Evolutionary conservation across 495 filamentous ascomycete genomes (phyloP).

Genomic region (Bombardia bombarda): DNA sequence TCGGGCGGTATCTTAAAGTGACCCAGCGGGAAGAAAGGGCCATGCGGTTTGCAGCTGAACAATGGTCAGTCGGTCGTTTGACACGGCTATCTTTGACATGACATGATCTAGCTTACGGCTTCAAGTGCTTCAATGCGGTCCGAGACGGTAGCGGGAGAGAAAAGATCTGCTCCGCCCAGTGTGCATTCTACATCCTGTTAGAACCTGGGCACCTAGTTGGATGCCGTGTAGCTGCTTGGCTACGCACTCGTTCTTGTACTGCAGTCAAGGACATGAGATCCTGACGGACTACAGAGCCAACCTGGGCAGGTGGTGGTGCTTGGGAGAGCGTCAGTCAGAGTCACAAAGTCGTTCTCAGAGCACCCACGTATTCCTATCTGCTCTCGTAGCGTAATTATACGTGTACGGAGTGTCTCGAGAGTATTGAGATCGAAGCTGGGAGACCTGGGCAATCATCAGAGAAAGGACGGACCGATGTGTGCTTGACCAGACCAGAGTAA

Average conservation of each 20-base stretch:
- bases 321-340: not conserved
- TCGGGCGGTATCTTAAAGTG: slow-evolving; percentile 32
- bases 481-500: not conserved
- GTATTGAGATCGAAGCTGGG: slow-evolving; percentile 44
- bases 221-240: too few relatives aligned
- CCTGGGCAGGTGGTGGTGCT: slow-evolving; percentile 22
- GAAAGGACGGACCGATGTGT: not conserved
- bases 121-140: slow-evolving; percentile 38
- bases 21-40: slow-evolving; percentile 33
- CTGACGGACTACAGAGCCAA: slow-evolving; percentile 20
- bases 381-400: slow-evolving; percentile 39
- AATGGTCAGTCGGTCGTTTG: not conserved
- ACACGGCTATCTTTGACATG: not conserved
- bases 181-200: slow-evolving; percentile 8
- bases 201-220: too few relatives aligned
- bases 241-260: slow-evolving; percentile 22
- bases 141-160: slow-evolving; percentile 42
- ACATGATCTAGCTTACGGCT: slow-evolving; percentile 7
- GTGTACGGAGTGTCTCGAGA: slow-evolving; percentile 37
- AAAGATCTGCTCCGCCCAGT: slow-evolving; percentile 51
- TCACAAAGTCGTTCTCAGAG: not conserved
- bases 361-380: slow-evolving; percentile 35
- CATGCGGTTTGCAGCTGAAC: slow-evolving; percentile 24
- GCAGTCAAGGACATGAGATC: slow-evolving; percentile 17
- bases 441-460: slow-evolving; percentile 29